Evolutionary conservation across 2,329 filamentous ascomycete genomes (phyloP), one percentile per base, ranked within the genome.

Genomic region (Nakataea oryzae): DNA sequence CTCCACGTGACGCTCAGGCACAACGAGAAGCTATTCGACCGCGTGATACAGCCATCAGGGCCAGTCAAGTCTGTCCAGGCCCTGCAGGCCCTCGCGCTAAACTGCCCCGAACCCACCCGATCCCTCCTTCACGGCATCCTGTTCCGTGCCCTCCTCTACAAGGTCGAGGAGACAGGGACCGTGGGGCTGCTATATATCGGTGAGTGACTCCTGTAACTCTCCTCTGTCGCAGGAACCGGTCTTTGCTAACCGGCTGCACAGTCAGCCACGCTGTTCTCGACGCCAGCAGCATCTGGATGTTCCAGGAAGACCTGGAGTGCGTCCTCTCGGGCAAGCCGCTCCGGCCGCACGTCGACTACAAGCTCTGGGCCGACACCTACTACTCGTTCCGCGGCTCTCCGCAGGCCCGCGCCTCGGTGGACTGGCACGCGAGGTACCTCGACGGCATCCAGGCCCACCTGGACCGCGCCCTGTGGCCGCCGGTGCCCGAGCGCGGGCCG

Each of bases 321-420:
- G 58, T 63, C 1, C 13, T 64, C 9, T 26, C 61, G 6, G 56
- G 56, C 56, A 57, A 57, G 8, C 62, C 54, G 27, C 61, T 66
- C 13, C 62, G 58, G 2, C 57, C 61, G 8, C 65, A 67, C 57
- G 55, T 64, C n/a, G 66, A 67, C 14, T 67, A 63, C 27, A 63
- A 65, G 57, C 54, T 63, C 9, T 67, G 66, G 66, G 65, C 66
- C 5, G 65, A 67, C 60, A 62, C 65, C 1, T 66, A 64, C 62
- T 63, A 62, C 59, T 65, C 62, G 57, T 62, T 60, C 50, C 60
- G 61, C 12, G 62, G 56, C 8, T 62, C 61, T 3, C 57, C 55
- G 17, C 61, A 63, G 32, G 65, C 66, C n/a, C 62, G 62, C 21
- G 61, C 60, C 1, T 62, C 66, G 7, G 57, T 61, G 1, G 63